These are phyloP conservation scores for Acer campestre DNA, from an alignment of 345 rosid species.

Conservation along the genomic window DNA sequence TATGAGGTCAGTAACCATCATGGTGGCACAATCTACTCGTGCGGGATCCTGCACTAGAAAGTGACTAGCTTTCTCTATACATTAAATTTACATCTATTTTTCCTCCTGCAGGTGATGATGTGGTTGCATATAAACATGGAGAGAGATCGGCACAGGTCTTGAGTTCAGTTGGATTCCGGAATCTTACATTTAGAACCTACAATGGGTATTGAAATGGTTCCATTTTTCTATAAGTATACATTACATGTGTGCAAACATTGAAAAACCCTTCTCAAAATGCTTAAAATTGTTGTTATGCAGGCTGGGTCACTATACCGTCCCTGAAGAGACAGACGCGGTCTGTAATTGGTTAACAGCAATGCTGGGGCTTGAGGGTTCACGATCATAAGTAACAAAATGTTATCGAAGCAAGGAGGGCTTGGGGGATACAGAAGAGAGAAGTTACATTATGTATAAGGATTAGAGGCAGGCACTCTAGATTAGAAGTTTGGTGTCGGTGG, in stretches of 20 bases:
- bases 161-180: slow-evolving; percentile 49
- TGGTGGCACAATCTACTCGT: neutral
- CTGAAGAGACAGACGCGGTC: slow-evolving; percentile 51
- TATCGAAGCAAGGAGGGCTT: neutral
- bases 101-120: slow-evolving; percentile 59
- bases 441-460: slow-evolving; percentile 1
- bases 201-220: slow-evolving; percentile 34
- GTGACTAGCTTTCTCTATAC: neutral
- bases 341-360: slow-evolving; percentile 26
- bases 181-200: slow-evolving; percentile 40
- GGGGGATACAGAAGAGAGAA: neutral
- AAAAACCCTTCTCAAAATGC: neutral
- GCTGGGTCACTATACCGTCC: slow-evolving; percentile 50
- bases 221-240: neutral
- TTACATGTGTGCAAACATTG: neutral
- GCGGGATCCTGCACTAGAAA: too few species aligned
- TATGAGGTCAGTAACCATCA: neutral
- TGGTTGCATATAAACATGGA: slow-evolving; percentile 57
- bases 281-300: slow-evolving; percentile 25
- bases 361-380: too few species aligned
- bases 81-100: slow-evolving; percentile 2
- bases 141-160: slow-evolving; percentile 60
- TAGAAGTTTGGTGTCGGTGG: slow-evolving; percentile 3
- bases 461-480: slow-evolving; percentile 12
- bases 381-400: too few species aligned